Percentiles rank a stretch among this genome's conserved stretches.
Conservation (phyloP, 139 green algal genomes). For the Chlamydomonas urium region DNA sequence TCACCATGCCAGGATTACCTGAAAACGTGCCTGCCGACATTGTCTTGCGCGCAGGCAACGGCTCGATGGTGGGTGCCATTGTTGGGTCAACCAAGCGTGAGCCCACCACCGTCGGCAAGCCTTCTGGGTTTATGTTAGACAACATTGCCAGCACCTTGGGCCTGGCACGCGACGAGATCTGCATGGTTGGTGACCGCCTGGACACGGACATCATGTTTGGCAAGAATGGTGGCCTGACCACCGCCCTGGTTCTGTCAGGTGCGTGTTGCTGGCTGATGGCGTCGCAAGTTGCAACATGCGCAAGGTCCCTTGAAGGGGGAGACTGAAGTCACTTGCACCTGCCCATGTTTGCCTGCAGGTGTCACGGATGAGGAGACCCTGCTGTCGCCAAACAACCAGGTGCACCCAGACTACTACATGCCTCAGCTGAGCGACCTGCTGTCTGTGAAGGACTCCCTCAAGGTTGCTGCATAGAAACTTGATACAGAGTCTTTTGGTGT, state of each 20-base stretch:
- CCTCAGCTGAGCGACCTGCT: slow-evolving; percentile 74
- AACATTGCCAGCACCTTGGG: slow-evolving; percentile 82
- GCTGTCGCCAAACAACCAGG: slow-evolving; percentile 75
- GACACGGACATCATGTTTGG: slow-evolving; percentile 99
- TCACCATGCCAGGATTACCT: not conserved
- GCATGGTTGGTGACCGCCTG: slow-evolving; percentile 98
- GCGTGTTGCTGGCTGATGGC: slow-evolving; percentile 19
- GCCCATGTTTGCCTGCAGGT: slow-evolving; percentile 37
- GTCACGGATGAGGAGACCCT: slow-evolving; percentile 89
- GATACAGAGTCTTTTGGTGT: no score
- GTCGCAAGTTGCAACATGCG: not conserved
- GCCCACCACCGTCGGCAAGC: slow-evolving; percentile 94
- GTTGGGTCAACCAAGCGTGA: slow-evolving; percentile 86
- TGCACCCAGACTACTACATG: slow-evolving; percentile 87
- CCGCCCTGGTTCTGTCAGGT: slow-evolving; percentile 74
- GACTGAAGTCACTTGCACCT: no score
- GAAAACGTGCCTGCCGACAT: not conserved
- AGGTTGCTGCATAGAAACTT: not conserved
- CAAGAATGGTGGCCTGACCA: slow-evolving; percentile 70
- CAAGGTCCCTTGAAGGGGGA: no score
- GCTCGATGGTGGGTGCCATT: slow-evolving; percentile 96
- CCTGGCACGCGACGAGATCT: slow-evolving; percentile 84
- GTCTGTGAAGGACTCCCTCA: slow-evolving; percentile 23
- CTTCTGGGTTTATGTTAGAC: slow-evolving; percentile 92
- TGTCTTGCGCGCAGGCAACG: slow-evolving; percentile 65